Evolutionary conservation across 1,284 basidiomycete species (phyloP), one percentile per base, ranked within the genome.

Genomic region (Leccinum solheimii): DNA sequence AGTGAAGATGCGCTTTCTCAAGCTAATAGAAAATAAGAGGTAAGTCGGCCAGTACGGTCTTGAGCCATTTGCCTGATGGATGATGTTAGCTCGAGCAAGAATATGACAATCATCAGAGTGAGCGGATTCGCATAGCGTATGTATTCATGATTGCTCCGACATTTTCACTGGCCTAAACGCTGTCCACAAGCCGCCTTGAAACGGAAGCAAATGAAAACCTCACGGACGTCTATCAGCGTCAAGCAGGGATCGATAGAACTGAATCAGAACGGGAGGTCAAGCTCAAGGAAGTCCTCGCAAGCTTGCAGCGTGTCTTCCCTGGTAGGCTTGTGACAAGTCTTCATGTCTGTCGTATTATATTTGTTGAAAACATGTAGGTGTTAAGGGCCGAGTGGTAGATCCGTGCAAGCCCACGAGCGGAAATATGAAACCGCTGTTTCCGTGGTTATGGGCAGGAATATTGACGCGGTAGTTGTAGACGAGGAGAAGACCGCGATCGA

Each of bases 401-500:
- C 81, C 98, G 9, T 98, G 95, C 81, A 94, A 95, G 73, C 95
- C 97, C 0, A 94, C 91, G 0, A 92, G 63, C 85, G 90, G 62
- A 98, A 97, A 78, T 99, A 98, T 72, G 92, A 97, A 71, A 85
- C 86, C 0, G 95, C 97, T 0, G 93, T 99, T n/a, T 88, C 90
- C 10, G 95, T 96, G n/a, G 88, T 98, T 16, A 83, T 99, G 2
- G 97, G 97, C 0, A 85, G 96, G 61, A 96, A 99, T 74, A 91
- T 96, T 57, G 97, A 99, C 69, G 92, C 96, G 1, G 87, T 99
- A 59, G 92, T 99, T 2, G 96, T 99, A 1, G 96, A 98, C 69
- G 89, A 94, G 68, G 95, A 99, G 79, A 94, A 93, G 77, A 96
- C 94, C 0, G 97, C 95, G 2, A 97, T 98, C 64, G 94, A 97